Base-by-base conservation (phyloP, 2,329 filamentous ascomycete genomes). In the Lasiodiplodia citricola region DNA sequence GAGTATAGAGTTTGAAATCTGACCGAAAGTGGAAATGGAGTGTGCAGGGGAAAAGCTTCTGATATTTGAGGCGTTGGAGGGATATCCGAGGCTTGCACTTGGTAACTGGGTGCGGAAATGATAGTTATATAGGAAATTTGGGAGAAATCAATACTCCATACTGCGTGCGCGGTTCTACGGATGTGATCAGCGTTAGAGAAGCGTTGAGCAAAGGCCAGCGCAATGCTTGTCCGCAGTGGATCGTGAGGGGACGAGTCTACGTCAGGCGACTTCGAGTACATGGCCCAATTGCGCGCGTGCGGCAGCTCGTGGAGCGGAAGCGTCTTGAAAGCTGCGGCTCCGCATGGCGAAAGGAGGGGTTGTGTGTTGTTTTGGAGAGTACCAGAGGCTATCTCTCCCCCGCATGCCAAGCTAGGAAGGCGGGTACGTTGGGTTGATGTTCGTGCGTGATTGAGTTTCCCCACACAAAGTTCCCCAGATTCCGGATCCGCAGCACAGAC, bases 391-490 rank as follows among this genome's bases (percentile, higher is more conserved):
- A 28, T 38, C 25, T 62, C 57, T 50, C 57, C 60, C 52, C 60
- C 44, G 44, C 47, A 52, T 64, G 58, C 44, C 58, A 63, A 63
- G 38, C 35, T 41, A 13, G 31, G 35, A 35, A 25, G n/a, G 35
- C 31, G 35, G 31, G 14, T 25, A 58, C 57, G 31, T 44, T 21
- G 21, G 35, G 25, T 44, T n/a, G 16, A n/a, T 18, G 38, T 23
- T 28, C 23, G 35, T 23, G 58, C 44, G 44, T 60, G 44, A 25
- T 44, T 35, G 13, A 18, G 28, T 23, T 64, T 64, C 60, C 44
- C 60, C 60, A 64, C 60, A 64, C 60, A 52, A 7, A 10, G 11
- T 60, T 63, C 41, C 58, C 58, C 58, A 44, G 58, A 63, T 63
- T 35, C 37, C 60, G 60, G 60, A 52, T 52, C 60, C 60, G 60